phyloP scores from a whole-genome alignment of 208 protist genomes.

The Leishmania tropica region DNA sequence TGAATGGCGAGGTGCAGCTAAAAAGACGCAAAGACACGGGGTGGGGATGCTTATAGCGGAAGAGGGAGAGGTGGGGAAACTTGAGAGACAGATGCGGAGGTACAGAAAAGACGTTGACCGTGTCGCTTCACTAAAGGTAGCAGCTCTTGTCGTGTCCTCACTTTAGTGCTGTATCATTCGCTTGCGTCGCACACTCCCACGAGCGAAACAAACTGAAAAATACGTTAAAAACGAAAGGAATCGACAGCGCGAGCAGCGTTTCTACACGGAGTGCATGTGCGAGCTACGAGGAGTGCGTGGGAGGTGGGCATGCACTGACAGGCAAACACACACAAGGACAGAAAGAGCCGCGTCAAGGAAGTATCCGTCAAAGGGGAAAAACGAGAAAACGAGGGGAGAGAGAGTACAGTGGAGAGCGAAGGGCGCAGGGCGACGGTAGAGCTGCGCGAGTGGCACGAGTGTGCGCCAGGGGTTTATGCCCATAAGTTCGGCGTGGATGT shows the following conservation, averaged over 20 bases:
- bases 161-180: background rate
- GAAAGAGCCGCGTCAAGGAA: background rate
- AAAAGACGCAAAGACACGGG: background rate
- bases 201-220: background rate
- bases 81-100: background rate
- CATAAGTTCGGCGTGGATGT: background rate
- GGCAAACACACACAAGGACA: background rate
- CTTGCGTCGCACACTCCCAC: background rate
- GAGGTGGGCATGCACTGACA: background rate
- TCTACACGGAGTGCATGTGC: background rate
- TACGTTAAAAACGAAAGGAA: background rate
- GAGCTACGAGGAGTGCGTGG: background rate
- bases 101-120: background rate
- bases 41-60: background rate
- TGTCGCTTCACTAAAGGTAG: background rate
- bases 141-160: background rate
- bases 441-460: background rate
- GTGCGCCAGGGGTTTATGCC: background rate
- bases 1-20: background rate
- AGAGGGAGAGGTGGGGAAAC: background rate
- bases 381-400: background rate
- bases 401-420: background rate
- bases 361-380: background rate
- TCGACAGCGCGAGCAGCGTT: background rate
- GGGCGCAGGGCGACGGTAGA: background rate